These are phyloP conservation scores for Russula griseocarnosa DNA, from an alignment of 768 basidiomycete species.

Conservation along the genomic window DNA sequence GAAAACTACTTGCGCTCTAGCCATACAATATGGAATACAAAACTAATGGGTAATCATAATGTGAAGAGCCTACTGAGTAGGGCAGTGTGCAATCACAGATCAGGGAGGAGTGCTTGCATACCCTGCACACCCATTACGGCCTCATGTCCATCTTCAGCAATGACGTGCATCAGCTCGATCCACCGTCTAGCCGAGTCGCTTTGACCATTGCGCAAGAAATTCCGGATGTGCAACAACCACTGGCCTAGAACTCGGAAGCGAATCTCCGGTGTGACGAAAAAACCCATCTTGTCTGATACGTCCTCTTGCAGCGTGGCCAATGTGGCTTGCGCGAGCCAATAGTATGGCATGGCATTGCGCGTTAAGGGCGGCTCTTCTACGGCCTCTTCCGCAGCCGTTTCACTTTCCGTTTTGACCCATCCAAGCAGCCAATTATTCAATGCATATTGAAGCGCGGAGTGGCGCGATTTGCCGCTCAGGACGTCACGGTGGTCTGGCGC, in stretches of 20 bases:
- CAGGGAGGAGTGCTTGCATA: constrained; percentile 24
- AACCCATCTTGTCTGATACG: constrained; percentile 33
- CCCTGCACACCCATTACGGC: constrained; percentile 1
- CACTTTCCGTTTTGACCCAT: constrained; percentile 36
- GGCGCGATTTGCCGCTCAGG: constrained; percentile 21
- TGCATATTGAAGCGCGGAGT: constrained; percentile 41
- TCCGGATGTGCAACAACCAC: constrained; percentile 25
- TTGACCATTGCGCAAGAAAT: constrained; percentile 22
- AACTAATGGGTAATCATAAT: not conserved
- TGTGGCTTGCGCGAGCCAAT: constrained; percentile 52
- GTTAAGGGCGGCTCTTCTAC: constrained; percentile 22
- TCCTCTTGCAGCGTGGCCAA: constrained; percentile 45
- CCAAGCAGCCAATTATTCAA: constrained; percentile 53
- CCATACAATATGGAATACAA: constrained; percentile 8
- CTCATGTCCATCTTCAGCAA: constrained; percentile 21
- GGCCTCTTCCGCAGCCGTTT: constrained; percentile 18
- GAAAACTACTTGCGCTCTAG: not conserved
- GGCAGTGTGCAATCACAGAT: constrained; percentile 12
- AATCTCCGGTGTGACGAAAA: constrained; percentile 20
- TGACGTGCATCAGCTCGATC: constrained; percentile 27
- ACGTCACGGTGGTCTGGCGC: constrained; percentile 1
- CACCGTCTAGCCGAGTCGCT: constrained; percentile 23
- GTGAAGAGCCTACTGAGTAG: not conserved
- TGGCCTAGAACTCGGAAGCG: constrained; percentile 27
- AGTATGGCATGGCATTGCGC: constrained; percentile 44